Evolutionary conservation across 2,329 filamentous ascomycete genomes (phyloP).

Genomic region (Aspergillus quadricinctus): DNA sequence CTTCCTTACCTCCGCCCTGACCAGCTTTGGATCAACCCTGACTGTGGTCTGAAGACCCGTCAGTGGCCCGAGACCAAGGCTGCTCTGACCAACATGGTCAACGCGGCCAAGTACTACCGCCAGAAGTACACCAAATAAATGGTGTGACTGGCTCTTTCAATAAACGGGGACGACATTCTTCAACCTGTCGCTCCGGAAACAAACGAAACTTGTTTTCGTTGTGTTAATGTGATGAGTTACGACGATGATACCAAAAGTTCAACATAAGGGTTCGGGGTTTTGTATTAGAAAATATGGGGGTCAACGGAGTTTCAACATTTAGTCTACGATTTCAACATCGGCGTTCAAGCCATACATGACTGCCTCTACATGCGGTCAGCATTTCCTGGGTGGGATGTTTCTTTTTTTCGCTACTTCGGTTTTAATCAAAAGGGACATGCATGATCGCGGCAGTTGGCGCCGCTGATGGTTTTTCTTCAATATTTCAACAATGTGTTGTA

Average conservation of each 20-base stretch:
- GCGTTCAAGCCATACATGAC: constrained; percentile 24
- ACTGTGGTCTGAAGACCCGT: constrained; percentile 98
- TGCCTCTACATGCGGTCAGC: constrained; percentile 8
- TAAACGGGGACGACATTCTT: constrained; percentile 30
- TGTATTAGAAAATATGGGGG: constrained; percentile 33
- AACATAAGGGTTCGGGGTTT: constrained; percentile 39
- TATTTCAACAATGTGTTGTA: constrained; percentile 36
- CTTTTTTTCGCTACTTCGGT: constrained; percentile 10
- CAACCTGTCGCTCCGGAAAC: constrained; percentile 34
- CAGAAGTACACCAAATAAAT: constrained; percentile 61
- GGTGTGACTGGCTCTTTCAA: constrained; percentile 9
- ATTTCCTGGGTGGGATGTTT: constrained; percentile 10
- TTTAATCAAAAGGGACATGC: constrained; percentile 8
- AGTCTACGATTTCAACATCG: constrained; percentile 48
- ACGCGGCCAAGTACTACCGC: constrained; percentile 95
- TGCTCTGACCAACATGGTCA: constrained; percentile 93
- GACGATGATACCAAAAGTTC: constrained; percentile 42
- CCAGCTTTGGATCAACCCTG: constrained; percentile 99
- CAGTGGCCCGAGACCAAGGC: constrained; percentile 99
- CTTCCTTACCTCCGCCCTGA: constrained; percentile 93
- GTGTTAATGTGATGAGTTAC: constrained; percentile 34
- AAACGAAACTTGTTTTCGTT: constrained; percentile 19
- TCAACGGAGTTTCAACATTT: constrained; percentile 39
- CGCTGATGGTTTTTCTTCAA: constrained; percentile 18
- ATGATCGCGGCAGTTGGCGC: constrained; percentile 14